Evolutionary conservation across 441 rosid species (phyloP).

Genomic region (Gossypium schwendimanii): DNA sequence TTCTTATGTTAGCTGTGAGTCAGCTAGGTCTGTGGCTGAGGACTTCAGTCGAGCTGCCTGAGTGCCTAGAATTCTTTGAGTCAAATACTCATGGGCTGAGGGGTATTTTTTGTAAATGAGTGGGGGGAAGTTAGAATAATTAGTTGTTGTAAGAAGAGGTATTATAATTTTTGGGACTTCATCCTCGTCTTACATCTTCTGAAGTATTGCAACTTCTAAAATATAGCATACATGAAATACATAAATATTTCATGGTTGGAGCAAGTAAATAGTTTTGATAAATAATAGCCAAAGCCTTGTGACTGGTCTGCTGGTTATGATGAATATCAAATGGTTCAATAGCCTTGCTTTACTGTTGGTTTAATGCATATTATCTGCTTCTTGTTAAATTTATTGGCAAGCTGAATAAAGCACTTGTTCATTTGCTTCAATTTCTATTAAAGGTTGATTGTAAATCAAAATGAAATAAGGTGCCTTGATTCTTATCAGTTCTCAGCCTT

Average conservation of each 20-base stretch:
- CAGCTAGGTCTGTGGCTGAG: background rate
- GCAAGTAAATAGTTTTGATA: background rate
- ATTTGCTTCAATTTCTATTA: background rate
- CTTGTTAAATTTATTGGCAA: slow-evolving; percentile 4
- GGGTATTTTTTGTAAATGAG: background rate
- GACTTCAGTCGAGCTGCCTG: background rate
- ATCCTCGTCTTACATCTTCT: background rate
- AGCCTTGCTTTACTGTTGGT: background rate
- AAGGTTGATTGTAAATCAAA: background rate
- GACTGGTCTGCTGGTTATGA: background rate
- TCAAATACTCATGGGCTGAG: background rate
- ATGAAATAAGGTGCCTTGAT: background rate
- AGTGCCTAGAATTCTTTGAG: background rate
- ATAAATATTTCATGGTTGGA: background rate
- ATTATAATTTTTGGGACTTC: background rate
- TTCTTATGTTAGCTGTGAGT: background rate
- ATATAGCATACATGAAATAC: background rate
- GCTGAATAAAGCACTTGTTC: background rate
- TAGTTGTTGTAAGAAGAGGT: background rate
- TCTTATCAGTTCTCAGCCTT: background rate
- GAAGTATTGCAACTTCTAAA: background rate
- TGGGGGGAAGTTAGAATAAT: background rate
- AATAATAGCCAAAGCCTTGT: background rate
- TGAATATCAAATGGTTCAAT: background rate
- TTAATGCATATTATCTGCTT: background rate